phyloP scores from a whole-genome alignment of 2,329 filamentous ascomycete species.

The Claviceps spartinae region DNA sequence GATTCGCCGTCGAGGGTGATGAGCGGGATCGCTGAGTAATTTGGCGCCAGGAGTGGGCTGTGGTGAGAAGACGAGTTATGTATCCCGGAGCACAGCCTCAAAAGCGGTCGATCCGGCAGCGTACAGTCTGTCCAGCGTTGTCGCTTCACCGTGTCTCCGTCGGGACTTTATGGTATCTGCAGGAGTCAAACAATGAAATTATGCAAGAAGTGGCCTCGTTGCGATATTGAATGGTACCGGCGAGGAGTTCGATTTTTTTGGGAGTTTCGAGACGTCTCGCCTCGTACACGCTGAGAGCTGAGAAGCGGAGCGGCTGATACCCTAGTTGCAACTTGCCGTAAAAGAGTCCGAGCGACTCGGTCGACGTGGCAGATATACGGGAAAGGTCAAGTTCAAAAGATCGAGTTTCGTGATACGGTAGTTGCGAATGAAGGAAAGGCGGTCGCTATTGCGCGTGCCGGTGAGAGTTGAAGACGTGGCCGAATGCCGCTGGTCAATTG shows the following conservation, averaged over 20 bases:
- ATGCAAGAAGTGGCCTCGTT: not conserved
- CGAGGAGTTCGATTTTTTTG: not conserved
- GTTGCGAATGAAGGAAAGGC: not conserved
- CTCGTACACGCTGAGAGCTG: not conserved
- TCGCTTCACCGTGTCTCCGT: not conserved
- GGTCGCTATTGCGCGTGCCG: not conserved
- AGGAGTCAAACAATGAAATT: not conserved
- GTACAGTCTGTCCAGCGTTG: not conserved
- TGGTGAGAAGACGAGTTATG: not conserved
- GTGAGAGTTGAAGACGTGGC: not conserved
- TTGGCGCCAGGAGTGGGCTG: not conserved
- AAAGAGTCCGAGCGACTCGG: not conserved
- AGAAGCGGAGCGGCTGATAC: not conserved
- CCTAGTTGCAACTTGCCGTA: not conserved
- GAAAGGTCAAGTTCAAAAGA: not conserved
- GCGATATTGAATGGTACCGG: not conserved
- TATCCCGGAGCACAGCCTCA: constrained; percentile 1
- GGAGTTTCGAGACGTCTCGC: not conserved
- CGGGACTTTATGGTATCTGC: not conserved
- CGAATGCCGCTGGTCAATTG: constrained; percentile 4
- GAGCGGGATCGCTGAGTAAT: not conserved
- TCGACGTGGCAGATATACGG: not conserved
- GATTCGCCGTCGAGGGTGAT: not conserved
- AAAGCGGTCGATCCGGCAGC: not conserved
- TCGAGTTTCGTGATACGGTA: not conserved